phyloP scores from a whole-genome alignment of 2,329 filamentous ascomycete genomes.

The Xylariaceae sp. region DNA sequence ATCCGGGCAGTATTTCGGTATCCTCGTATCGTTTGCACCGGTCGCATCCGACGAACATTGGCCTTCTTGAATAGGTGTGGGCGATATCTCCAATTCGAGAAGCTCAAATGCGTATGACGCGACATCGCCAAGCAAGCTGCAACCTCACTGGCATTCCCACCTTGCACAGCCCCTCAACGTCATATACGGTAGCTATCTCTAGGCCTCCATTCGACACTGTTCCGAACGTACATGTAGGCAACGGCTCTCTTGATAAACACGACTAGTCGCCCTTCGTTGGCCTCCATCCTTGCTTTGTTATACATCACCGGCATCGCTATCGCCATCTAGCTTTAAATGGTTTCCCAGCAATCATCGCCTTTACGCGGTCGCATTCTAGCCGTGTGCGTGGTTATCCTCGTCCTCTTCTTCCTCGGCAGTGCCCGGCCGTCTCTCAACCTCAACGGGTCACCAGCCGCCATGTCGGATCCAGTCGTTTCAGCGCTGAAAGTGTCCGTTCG shows the following conservation, averaged over 20 bases:
- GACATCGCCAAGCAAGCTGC: conserved; percentile 14
- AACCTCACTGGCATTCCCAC: conserved; percentile 7
- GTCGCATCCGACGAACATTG: background rate
- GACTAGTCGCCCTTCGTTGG: background rate
- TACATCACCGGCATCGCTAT: background rate
- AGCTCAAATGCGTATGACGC: conserved; percentile 6
- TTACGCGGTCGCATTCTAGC: conserved; percentile 13
- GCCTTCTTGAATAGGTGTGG: background rate
- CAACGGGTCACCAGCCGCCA: conserved; percentile 3
- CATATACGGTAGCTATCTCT: conserved; percentile 1
- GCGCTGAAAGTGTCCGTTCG: conserved; percentile 28
- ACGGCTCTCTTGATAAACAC: background rate
- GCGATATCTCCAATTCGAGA: conserved; percentile 9
- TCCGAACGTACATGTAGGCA: conserved; percentile 1
- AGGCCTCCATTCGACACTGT: background rate
- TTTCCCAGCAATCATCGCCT: conserved; percentile 9
- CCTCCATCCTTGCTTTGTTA: background rate
- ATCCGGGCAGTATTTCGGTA: too few species aligned
- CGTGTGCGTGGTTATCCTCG: conserved; percentile 10
- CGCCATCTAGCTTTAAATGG: conserved; percentile 10
- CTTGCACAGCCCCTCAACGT: conserved; percentile 1
- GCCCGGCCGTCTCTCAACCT: conserved; percentile 5
- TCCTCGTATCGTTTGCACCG: too few species aligned
- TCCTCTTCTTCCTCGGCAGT: conserved; percentile 18
- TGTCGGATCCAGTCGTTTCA: conserved; percentile 21